Percentiles rank a stretch among this genome's conserved stretches.
Conservation (phyloP, 73 alveolate genomes). For the Breviolum minutum region DNA sequence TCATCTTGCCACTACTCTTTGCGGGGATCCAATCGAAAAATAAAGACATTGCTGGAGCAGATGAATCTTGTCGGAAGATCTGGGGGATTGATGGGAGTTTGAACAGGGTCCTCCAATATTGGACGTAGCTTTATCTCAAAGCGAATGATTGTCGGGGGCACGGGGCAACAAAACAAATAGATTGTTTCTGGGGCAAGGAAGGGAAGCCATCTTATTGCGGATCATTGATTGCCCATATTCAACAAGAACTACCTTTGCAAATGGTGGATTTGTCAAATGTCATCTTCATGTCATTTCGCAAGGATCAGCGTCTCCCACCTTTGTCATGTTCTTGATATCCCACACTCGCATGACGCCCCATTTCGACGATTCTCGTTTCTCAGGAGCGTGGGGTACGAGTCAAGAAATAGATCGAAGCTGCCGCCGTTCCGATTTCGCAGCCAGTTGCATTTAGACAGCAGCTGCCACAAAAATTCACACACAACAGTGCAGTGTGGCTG, state of each 20-base stretch:
- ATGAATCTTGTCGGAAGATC: neutral
- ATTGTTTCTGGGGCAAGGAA: too few species aligned
- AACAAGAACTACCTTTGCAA: too few species aligned
- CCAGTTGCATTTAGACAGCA: constrained; percentile 23
- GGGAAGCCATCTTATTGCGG: too few species aligned
- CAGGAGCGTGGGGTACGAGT: constrained; percentile 17
- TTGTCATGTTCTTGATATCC: neutral
- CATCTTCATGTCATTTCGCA: too few species aligned
- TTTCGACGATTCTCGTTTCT: neutral
- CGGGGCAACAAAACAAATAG: too few species aligned
- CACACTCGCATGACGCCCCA: neutral
- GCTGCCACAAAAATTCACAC: neutral
- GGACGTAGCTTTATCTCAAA: too few species aligned
- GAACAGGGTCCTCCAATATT: too few species aligned
- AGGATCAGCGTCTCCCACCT: too few species aligned
- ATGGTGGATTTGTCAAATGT: too few species aligned
- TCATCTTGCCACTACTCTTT: constrained; percentile 36
- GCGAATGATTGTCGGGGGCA: neutral
- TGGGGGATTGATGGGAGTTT: too few species aligned
- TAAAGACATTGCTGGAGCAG: constrained; percentile 20
- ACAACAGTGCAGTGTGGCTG: neutral
- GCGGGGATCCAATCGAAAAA: constrained; percentile 27
- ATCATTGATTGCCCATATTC: neutral
- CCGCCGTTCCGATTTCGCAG: neutral
- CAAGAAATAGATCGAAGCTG: neutral